Evolutionary conservation across 495 filamentous ascomycete genomes (phyloP).

Genomic region (Viridothelium virens): DNA sequence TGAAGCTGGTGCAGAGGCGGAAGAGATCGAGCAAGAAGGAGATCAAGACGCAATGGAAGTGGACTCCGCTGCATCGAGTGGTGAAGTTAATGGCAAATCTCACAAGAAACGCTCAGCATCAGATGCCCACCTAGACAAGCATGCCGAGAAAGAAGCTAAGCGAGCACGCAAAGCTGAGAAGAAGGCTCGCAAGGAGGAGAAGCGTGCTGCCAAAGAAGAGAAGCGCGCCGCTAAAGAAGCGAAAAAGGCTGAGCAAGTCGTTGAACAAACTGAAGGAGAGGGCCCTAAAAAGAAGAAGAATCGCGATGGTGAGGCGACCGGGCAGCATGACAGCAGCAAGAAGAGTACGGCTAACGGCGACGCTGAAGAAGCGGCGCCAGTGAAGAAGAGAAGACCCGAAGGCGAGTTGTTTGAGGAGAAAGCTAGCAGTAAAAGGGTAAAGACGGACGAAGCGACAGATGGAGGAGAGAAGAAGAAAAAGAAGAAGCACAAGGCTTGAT

Average conservation of each 20-base stretch:
- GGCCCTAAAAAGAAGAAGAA: slow-evolving; percentile 43
- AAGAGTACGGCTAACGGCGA: no score
- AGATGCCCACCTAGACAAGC: slow-evolving; percentile 40
- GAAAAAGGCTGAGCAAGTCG: slow-evolving; percentile 42
- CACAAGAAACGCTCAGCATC: slow-evolving; percentile 40
- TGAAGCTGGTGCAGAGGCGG: slow-evolving; percentile 24
- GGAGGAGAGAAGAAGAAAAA: slow-evolving; percentile 10
- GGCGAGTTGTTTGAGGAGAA: neutral
- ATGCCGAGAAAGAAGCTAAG: slow-evolving; percentile 44
- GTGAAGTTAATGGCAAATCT: slow-evolving; percentile 23
- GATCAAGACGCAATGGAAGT: slow-evolving; percentile 29
- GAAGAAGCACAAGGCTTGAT: slow-evolving; percentile 11
- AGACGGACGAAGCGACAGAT: neutral
- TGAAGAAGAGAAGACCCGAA: slow-evolving; percentile 39
- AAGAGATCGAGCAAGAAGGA: slow-evolving; percentile 25
- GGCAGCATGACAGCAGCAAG: no score
- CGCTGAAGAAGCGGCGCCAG: no score
- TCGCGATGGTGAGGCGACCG: no score
- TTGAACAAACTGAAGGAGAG: slow-evolving; percentile 39
- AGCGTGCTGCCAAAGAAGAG: slow-evolving; percentile 50
- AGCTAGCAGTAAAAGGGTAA: neutral
- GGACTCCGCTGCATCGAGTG: slow-evolving; percentile 35
- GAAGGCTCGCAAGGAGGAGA: slow-evolving; percentile 67
- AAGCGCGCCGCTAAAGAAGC: slow-evolving; percentile 30
- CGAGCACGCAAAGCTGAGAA: slow-evolving; percentile 42